These are phyloP conservation scores for Zychaea mexicana DNA, from an alignment of 371 early-diverging fungal species.

Conservation along the genomic window DNA sequence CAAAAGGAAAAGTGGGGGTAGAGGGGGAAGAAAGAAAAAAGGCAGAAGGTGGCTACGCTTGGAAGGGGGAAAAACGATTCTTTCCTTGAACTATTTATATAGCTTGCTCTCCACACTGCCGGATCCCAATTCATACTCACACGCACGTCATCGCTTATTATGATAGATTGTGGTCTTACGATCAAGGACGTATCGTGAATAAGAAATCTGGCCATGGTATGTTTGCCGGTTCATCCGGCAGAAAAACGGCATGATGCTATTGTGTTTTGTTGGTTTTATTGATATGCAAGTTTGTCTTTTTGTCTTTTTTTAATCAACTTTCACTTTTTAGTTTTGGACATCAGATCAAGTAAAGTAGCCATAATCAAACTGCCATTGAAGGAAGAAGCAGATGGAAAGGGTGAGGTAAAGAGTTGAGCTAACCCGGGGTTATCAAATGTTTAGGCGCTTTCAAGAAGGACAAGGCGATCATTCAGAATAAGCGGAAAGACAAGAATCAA, in stretches of 20 bases:
- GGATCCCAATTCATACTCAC: background rate
- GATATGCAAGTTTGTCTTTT: background rate
- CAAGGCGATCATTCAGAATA: conserved; percentile 48
- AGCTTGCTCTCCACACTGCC: background rate
- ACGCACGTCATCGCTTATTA: conserved; percentile 1
- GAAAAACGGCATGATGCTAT: background rate
- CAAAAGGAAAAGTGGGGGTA: background rate
- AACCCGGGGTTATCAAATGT: background rate
- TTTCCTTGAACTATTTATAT: background rate
- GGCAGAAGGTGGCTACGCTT: background rate
- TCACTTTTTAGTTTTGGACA: conserved; percentile 44
- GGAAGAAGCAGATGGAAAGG: background rate
- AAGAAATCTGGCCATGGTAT: conserved; percentile 55
- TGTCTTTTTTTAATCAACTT: background rate
- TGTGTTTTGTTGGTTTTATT: too few species aligned
- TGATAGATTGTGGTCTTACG: conserved; percentile 44
- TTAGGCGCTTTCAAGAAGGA: conserved; percentile 52
- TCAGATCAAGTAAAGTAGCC: conserved; percentile 36
- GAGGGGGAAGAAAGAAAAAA: background rate
- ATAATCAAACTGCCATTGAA: too few species aligned
- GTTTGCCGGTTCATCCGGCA: background rate
- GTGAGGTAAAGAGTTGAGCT: background rate
- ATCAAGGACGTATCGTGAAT: conserved; percentile 41
- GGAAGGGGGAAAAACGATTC: background rate
- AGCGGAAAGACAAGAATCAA: conserved; percentile 37